These are phyloP conservation scores for Colletotrichum truncatum DNA, from an alignment of 2,329 filamentous ascomycete species.

Conservation along the genomic window DNA sequence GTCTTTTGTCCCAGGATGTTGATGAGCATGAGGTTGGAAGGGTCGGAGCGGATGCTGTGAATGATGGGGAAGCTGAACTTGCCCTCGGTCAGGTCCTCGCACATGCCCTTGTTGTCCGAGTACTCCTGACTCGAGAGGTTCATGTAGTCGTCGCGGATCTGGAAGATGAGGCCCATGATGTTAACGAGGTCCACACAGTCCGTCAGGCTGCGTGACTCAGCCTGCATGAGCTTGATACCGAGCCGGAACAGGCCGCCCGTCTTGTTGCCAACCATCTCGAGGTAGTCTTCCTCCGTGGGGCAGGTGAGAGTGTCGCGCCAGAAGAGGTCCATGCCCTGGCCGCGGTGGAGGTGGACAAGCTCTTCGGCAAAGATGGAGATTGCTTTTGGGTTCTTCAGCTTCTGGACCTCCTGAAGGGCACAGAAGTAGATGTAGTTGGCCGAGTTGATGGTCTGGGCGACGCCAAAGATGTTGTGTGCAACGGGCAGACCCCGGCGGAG, in stretches of 20 bases:
- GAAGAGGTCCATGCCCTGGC: slow-evolving; percentile 91
- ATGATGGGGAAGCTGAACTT: slow-evolving; percentile 98
- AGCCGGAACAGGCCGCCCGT: slow-evolving; percentile 88
- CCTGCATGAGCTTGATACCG: slow-evolving; percentile 89
- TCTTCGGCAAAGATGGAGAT: slow-evolving; percentile 83
- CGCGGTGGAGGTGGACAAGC: slow-evolving; percentile 83
- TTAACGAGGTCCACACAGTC: slow-evolving; percentile 89
- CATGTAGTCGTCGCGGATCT: slow-evolving; percentile 93
- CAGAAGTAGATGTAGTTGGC: slow-evolving; percentile 91
- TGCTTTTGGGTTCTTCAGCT: slow-evolving; percentile 72
- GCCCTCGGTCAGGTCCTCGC: slow-evolving; percentile 94
- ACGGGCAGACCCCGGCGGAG: slow-evolving; percentile 83
- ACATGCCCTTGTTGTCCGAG: slow-evolving; percentile 89
- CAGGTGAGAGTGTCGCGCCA: slow-evolving; percentile 88
- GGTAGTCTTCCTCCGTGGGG: slow-evolving; percentile 86
- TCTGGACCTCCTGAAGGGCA: slow-evolving; percentile 78
- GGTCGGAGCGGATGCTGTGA: slow-evolving; percentile 85
- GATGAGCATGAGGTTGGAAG: slow-evolving; percentile 79
- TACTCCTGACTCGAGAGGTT: slow-evolving; percentile 83
- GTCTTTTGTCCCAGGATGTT: slow-evolving; percentile 95
- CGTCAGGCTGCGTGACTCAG: slow-evolving; percentile 64
- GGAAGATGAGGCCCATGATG: slow-evolving; percentile 85
- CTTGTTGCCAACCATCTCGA: slow-evolving; percentile 95
- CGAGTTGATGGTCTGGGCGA: slow-evolving; percentile 88
- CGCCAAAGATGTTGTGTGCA: slow-evolving; percentile 85